Conservation (phyloP, 148 eudicot genomes). For the Diospyros kaki region DNA sequence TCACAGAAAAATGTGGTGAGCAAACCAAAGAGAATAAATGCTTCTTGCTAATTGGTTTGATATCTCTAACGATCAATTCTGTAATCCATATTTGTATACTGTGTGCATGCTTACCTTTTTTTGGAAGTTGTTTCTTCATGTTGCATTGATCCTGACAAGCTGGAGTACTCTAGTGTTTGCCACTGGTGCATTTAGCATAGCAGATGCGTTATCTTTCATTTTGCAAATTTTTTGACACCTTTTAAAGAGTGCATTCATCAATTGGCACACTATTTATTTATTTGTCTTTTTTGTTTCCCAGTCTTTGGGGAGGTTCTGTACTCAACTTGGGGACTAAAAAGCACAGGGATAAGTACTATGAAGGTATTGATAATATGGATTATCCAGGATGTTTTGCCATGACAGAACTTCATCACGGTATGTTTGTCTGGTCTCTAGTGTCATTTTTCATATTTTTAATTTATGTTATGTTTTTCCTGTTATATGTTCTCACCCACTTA, state of each 20-base stretch:
- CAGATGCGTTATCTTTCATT: background rate
- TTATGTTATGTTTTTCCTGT: too few relatives aligned
- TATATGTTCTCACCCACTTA: too few relatives aligned
- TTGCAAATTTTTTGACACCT: background rate
- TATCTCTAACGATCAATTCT: background rate
- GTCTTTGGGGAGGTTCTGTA: conserved; percentile 99
- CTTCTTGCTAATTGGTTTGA: background rate
- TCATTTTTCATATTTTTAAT: background rate
- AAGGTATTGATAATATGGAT: conserved; percentile 87
- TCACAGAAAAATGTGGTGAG: background rate
- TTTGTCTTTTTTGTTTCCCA: conserved; percentile 23
- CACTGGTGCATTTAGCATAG: conserved; percentile 1
- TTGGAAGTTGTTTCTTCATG: conserved; percentile 2
- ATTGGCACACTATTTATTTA: background rate
- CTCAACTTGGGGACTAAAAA: conserved; percentile 89
- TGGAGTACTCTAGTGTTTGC: background rate
- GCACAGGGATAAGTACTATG: conserved; percentile 82
- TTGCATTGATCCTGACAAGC: conserved; percentile 3
- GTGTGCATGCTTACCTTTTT: background rate
- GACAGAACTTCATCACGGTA: conserved; percentile 98
- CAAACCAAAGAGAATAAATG: background rate
- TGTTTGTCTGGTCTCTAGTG: background rate
- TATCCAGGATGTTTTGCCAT: conserved; percentile 94
- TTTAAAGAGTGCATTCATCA: background rate
- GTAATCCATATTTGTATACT: background rate